Evolutionary conservation across 169 alveolate species (phyloP), one percentile per base, ranked within the genome.

Genomic region (Neospora caninum): DNA sequence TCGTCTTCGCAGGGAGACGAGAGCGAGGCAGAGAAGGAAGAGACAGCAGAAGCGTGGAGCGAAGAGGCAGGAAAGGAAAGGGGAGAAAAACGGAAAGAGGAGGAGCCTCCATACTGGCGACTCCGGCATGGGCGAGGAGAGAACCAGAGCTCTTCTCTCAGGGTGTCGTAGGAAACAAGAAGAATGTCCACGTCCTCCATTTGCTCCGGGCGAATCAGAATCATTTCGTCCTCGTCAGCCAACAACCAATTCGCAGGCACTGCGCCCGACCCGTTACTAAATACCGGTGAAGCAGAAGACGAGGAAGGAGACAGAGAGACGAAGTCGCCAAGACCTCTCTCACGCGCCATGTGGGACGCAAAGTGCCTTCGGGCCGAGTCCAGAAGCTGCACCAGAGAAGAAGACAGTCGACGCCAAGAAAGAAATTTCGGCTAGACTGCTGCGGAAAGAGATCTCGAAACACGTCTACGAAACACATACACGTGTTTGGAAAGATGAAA

Each of bases 91-190:
- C 41, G 29, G 43, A 42, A 73, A 22, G 86, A 38, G 43, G 45
- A 4, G 86, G 42, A 22, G 27, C 49, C 49, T n/a, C 41, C 41
- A 38, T n/a, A 73, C 41, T n/a, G 86, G 86, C 41, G 45, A n/a
- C 49, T 36, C 25, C 49, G 86, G 42, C 41, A 78, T 0, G 1
- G 86, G 41, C 80, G 80, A 20, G 95, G 95, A 1, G 92, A n/a
- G 80, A 94, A 91, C 88, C 92, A 94, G 29, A 94, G 70, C n/a
- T 94, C 94, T 43, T 91, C 93, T 43, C 73, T 73, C 80, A 94
- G 91, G 34, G 93, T 42, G n/a, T 91, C 94, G 45, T 49, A 94
- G 42, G 95, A 92, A 22, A 70, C 88, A 13, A 94, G 36, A 0
- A 91, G 88, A 34, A 94, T 4, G 82, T 94, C 95, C 36, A 69